Percentiles rank a stretch among this genome's conserved stretches.
phyloP scores from a whole-genome alignment of 2,329 filamentous ascomycete genomes.

The Exophiala oligosperma region DNA sequence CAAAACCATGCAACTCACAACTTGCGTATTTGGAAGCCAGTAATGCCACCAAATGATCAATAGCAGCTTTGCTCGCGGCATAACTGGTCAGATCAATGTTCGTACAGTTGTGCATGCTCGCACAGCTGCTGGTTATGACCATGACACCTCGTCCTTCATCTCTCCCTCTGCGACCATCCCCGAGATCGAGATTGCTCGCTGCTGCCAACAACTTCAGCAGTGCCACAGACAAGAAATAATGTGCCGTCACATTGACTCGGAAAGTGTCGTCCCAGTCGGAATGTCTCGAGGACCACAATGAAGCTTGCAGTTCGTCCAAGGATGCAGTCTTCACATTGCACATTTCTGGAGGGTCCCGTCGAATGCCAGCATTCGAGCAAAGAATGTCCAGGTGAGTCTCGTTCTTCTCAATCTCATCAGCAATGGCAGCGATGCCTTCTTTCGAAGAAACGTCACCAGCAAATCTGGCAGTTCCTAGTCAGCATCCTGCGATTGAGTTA shows the following conservation, averaged over 20 bases:
- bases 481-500: neutral
- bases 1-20: constrained; percentile 11
- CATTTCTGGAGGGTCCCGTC: constrained; percentile 44
- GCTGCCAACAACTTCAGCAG: constrained; percentile 46
- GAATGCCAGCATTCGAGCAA: constrained; percentile 52
- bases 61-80: constrained; percentile 53
- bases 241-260: constrained; percentile 50
- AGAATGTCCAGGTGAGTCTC: constrained; percentile 50
- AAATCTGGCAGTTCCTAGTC: constrained; percentile 24
- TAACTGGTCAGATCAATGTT: constrained; percentile 56
- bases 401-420: constrained; percentile 33
- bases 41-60: constrained; percentile 52
- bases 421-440: constrained; percentile 39
- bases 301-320: constrained; percentile 45
- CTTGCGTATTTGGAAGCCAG: constrained; percentile 50
- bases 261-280: constrained; percentile 50
- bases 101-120: constrained; percentile 54
- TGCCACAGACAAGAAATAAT: constrained; percentile 52
- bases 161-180: constrained; percentile 32
- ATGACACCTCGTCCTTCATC: constrained; percentile 48
- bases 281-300: constrained; percentile 48
- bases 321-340: constrained; percentile 48
- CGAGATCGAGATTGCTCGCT: constrained; percentile 36
- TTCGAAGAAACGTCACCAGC: constrained; percentile 43
- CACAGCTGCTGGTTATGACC: constrained; percentile 53